Conservation (phyloP, 257 asterid species). For the Solanum habrochaites region DNA sequence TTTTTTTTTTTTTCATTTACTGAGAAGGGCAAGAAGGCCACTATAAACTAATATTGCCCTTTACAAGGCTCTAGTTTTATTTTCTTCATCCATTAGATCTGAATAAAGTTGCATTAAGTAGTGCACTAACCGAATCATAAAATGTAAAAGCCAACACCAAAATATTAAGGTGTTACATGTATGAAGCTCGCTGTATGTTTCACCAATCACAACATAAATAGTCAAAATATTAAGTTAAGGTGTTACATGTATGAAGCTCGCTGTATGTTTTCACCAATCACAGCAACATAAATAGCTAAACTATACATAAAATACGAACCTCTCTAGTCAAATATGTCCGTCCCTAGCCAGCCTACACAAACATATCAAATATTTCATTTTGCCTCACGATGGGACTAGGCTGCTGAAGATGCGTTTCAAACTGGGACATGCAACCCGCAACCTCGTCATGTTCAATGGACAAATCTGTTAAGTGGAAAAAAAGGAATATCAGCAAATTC, state of each 20-base stretch:
- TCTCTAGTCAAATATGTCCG: background rate
- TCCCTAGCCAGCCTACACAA: background rate
- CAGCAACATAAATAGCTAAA: background rate
- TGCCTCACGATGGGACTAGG: slow-evolving; percentile 31
- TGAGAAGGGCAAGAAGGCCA: background rate
- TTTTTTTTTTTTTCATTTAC: background rate
- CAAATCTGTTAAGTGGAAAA: slow-evolving; percentile 35
- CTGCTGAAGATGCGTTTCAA: slow-evolving; percentile 90
- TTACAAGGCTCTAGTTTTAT: background rate
- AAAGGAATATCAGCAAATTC: background rate
- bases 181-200: background rate
- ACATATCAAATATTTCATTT: background rate
- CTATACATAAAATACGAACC: background rate
- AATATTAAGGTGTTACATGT: background rate
- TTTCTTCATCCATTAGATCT: background rate
- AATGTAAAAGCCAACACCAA: background rate
- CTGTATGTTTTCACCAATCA: background rate
- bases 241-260: background rate
- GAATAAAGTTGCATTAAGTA: background rate
- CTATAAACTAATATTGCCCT: background rate
- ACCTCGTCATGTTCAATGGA: slow-evolving; percentile 48
- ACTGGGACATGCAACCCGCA: slow-evolving; percentile 70
- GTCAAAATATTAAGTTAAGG: background rate
- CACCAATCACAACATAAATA: background rate
- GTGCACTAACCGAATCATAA: background rate